These are phyloP conservation scores for Actinomortierella ambigua DNA, from an alignment of 371 early-diverging fungal genomes.

Conservation along the genomic window DNA sequence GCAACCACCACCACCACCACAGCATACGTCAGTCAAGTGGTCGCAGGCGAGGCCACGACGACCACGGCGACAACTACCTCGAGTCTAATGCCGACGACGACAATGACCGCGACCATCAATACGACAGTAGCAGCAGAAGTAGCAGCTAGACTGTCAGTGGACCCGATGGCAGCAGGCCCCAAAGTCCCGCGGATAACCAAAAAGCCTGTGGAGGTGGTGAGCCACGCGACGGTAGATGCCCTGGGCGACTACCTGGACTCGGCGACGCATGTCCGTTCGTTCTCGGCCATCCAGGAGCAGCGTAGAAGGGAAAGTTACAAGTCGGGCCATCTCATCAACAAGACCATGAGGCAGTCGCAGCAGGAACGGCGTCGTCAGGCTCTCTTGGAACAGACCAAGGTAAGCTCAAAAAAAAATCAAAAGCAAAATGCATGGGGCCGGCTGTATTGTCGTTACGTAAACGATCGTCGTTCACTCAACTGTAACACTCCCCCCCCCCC, in stretches of 20 bases:
- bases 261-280: slow-evolving; percentile 26
- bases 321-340: slow-evolving; percentile 24
- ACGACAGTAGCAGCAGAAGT: no score
- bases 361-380: slow-evolving; percentile 35
- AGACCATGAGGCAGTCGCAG: slow-evolving; percentile 42
- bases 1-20: no score
- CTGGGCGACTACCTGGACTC: slow-evolving; percentile 35
- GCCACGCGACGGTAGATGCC: slow-evolving; percentile 35
- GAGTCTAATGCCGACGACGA: no score
- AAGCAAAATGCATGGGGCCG: no score
- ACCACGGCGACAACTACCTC: no score
- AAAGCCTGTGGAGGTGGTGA: slow-evolving; percentile 6
- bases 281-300: slow-evolving; percentile 26
- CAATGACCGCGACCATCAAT: no score
- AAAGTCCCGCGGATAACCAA: no score
- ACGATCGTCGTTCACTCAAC: not conserved
- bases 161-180: no score
- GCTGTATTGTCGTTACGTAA: no score
- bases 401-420: slow-evolving; percentile 5
- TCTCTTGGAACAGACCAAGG: slow-evolving; percentile 43
- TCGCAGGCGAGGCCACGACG: no score
- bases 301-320: slow-evolving; percentile 30
- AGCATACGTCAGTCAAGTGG: no score
- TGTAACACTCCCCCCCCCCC: not conserved
- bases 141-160: no score